Evolutionary conservation across 2,329 filamentous ascomycete species (phyloP).

Genomic region (Penicillium sclerotigenum): DNA sequence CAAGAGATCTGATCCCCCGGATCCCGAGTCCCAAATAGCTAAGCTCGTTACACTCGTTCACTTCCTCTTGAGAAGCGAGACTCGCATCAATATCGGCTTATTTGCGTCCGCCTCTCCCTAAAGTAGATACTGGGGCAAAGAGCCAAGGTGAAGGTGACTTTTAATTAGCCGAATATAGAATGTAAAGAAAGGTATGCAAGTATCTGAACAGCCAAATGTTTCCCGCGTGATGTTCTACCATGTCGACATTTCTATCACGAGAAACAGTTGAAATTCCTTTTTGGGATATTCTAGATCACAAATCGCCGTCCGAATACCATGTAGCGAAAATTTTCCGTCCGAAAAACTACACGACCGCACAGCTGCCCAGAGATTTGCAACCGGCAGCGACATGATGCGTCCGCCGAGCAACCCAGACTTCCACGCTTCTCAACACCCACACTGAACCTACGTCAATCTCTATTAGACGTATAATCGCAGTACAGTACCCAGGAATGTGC

Average conservation of each 20-base stretch:
- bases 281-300: slow-evolving; percentile 21
- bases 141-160: background rate
- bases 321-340: background rate
- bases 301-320: background rate
- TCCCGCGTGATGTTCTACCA: background rate
- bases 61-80: slow-evolving; percentile 1
- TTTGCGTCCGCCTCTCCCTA: background rate
- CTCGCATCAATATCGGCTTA: background rate
- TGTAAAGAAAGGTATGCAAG: slow-evolving; percentile 1
- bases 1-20: slow-evolving; percentile 1
- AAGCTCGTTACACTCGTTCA: slow-evolving; percentile 1
- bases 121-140: background rate
- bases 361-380: background rate
- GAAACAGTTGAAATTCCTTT: no score
- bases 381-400: background rate
- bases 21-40: slow-evolving; percentile 2
- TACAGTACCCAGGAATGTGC: slow-evolving; percentile 4
- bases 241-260: background rate
- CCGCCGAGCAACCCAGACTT: slow-evolving; percentile 4
- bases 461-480: slow-evolving; percentile 6
- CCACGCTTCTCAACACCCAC: slow-evolving; percentile 6
- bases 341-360: background rate
- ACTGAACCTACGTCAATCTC: background rate
- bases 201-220: background rate
- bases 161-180: slow-evolving; percentile 1